Percentiles rank a stretch among this genome's conserved stretches.
Conservation (phyloP, 106 monocot species). For the Triglochin maritima region DNA sequence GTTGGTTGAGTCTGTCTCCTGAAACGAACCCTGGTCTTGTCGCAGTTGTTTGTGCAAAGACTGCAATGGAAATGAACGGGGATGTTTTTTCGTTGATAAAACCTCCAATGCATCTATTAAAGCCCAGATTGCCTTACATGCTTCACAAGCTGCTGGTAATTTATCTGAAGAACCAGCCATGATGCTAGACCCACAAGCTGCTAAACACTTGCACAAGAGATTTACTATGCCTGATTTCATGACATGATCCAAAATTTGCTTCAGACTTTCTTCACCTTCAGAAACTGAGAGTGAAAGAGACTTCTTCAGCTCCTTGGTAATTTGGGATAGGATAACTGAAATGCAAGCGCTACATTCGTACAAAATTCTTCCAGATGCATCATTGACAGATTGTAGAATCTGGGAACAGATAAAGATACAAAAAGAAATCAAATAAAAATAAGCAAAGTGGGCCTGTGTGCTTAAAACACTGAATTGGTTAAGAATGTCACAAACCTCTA, state of each 20-base stretch:
- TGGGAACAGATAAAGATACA: slow-evolving; percentile 16
- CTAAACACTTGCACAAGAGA: slow-evolving; percentile 49
- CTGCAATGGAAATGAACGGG: slow-evolving; percentile 43
- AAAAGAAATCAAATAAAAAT: slow-evolving; percentile 1
- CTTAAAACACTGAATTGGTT: neutral
- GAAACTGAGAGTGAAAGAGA: slow-evolving; percentile 15
- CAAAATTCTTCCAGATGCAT: slow-evolving; percentile 58
- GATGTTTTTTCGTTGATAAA: slow-evolving; percentile 28
- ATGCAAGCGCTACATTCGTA: slow-evolving; percentile 88
- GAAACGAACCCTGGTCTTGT: slow-evolving; percentile 12
- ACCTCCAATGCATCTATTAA: slow-evolving; percentile 65
- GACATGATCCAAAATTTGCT: slow-evolving; percentile 53
- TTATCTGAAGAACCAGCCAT: slow-evolving; percentile 67
- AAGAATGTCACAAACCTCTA: slow-evolving; percentile 31
- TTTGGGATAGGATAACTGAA: slow-evolving; percentile 60
- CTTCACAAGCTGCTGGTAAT: slow-evolving; percentile 94
- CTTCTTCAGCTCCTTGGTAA: slow-evolving; percentile 43
- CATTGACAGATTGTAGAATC: slow-evolving; percentile 38
- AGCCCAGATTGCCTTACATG: slow-evolving; percentile 85
- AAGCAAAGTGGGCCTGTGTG: neutral
- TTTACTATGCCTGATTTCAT: slow-evolving; percentile 34
- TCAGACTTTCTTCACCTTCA: slow-evolving; percentile 37
- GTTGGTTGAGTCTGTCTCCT: slow-evolving; percentile 26
- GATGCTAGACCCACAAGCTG: slow-evolving; percentile 50
- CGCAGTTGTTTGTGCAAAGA: slow-evolving; percentile 18